Base-by-base conservation (phyloP, 2,329 filamentous ascomycete genomes). In the Aspergillus udagawae region DNA sequence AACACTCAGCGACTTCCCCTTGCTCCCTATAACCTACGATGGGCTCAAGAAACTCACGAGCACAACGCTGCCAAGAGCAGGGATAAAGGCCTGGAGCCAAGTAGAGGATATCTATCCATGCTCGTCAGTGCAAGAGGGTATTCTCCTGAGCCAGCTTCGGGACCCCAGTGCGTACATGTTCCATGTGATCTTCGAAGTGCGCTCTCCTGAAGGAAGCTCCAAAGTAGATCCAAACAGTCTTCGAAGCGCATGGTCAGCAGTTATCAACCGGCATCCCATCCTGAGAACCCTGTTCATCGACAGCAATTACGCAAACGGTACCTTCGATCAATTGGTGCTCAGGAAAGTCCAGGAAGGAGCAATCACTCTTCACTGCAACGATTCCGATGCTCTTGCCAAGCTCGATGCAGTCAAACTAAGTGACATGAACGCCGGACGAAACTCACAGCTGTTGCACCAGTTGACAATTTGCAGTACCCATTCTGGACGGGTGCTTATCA, bases 1-100 rank as follows among this genome's bases (percentile, higher is more conserved):
- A 3, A 79, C 77, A 2, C 60, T 76, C 4, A 76, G 70, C 42
- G 79, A 80, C 53, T 79, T 75, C 38, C 74, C 76, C 2, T 68
- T 81, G 6, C 70, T 81, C 12, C 71, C 73, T 3, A 67, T 77
- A 45, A 75, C 70, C 1, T 78, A 81, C 28, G 63, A 74, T 0
- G 68, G 67, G 1, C 67, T 82, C 44, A 60, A 73, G 6, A 70
- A 61, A 1, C 59, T 80, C 53, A 62, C 72, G 4, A 66, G 60
- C 3, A 63, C 66, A 17, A 73, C 67, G 17, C 69, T 80, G 28
- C 71, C 73, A 10, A 67, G 60, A 9, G 58, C 73, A 51, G 71
- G 74, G 23, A 67, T 79, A 32, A 57, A 63, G 1, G 61, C 48
- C 52, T 69, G 65, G 60, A 57, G 59, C 20, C 59, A 68, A 1